Evolutionary conservation across 768 basidiomycete species (phyloP), one percentile per base, ranked within the genome.

Genomic region (Pleurotus eryngii): DNA sequence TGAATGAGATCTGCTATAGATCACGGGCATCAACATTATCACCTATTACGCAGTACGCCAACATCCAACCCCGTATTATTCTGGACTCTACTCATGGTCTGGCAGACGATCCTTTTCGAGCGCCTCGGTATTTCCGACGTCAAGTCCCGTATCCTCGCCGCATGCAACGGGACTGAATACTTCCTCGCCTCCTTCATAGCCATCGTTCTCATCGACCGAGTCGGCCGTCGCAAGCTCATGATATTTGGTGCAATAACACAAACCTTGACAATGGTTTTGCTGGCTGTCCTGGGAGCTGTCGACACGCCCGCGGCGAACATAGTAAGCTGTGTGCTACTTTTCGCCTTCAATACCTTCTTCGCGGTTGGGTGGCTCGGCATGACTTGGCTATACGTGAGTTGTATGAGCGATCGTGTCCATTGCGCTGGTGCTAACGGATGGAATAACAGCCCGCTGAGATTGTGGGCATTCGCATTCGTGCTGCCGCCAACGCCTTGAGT

Each of bases 311-410:
- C 74, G 0, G 70, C 81, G 3, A 81, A 82, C 55, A 70, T 82
- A 45, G 73, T 78, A 14, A 82, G 83, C 24, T 74, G 81, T 0
- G 74, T 86, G 37, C 64, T 85, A 2, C 68, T 88, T 1, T 87
- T 89, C 65, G 78, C 85, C n/a, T 88, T 86, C 76, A 86, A 87
- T 67, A 82, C 82, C 14, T 83, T 84, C 72, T 89, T 89, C 64
- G 85, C 85, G 0, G 69, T 85, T 54, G 86, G 86, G 0, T 89
- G 85, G 85, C 67, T 87, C 42, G 84, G 85, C 15, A 84, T 86
- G 80, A 84, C 86, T 1, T 87, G 85, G 84, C 72, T 88, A 58
- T 86, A 85, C 62, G 83, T 83, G 59, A 64, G 81, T 73, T 20
- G 14, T 24, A 15, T 12, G n/a, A 12, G 49, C 15, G 9, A 9